Evolutionary conservation across 805 yeast genomes (phyloP).

Genomic region (Pichia rugopelliculosa): DNA sequence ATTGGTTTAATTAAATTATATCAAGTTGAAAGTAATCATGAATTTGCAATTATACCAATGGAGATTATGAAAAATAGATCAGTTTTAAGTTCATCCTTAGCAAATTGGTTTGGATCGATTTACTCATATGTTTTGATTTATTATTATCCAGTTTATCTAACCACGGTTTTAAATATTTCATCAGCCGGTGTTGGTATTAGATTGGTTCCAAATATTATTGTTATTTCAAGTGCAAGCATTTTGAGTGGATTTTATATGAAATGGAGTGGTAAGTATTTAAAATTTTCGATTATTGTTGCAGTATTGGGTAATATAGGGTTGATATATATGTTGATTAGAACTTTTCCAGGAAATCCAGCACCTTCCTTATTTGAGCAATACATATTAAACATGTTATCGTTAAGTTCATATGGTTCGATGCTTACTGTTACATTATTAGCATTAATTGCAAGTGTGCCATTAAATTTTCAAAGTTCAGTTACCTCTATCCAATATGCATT

Average conservation of each 20-base stretch:
- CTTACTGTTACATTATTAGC: slow-evolving; percentile 61
- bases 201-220: slow-evolving; percentile 53
- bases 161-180: slow-evolving; percentile 45
- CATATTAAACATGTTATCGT: slow-evolving; percentile 39
- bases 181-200: slow-evolving; percentile 55
- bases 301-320: slow-evolving; percentile 39
- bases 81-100: slow-evolving; percentile 54
- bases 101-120: slow-evolving; percentile 56
- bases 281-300: slow-evolving; percentile 37
- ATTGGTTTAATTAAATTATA: slow-evolving; percentile 11
- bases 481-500: slow-evolving; percentile 62
- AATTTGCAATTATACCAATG: slow-evolving; percentile 59
- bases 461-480: slow-evolving; percentile 57
- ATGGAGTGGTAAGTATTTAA: slow-evolving; percentile 51
- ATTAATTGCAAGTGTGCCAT: slow-evolving; percentile 65
- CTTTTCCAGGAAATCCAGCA: slow-evolving; percentile 15
- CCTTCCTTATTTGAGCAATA: slow-evolving; percentile 34
- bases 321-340: slow-evolving; percentile 14
- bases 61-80: slow-evolving; percentile 48
- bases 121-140: slow-evolving; percentile 39
- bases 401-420: slow-evolving; percentile 49
- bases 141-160: slow-evolving; percentile 55
- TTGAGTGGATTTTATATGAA: slow-evolving; percentile 62
- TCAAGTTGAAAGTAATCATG: slow-evolving; percentile 16
- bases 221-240: slow-evolving; percentile 51